phyloP scores from a whole-genome alignment of 352 stramenopile genomes.

The Phytophthora pinifolia region DNA sequence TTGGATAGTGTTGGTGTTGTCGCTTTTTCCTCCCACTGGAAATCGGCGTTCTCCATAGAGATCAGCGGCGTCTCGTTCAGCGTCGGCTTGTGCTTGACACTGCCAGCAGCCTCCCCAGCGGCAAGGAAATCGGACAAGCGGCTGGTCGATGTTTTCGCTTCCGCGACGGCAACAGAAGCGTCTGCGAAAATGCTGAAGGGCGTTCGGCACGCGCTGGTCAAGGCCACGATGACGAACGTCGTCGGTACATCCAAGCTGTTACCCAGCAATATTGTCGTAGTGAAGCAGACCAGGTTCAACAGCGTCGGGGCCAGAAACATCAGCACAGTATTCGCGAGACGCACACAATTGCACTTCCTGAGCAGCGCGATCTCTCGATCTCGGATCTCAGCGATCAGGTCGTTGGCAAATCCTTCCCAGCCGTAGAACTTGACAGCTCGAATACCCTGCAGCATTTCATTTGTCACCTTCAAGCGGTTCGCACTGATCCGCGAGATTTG shows the following conservation, averaged over 20 bases:
- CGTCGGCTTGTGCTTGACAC: neutral
- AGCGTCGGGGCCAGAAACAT: constrained; percentile 44
- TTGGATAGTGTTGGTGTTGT: constrained; percentile 2
- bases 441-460: constrained; percentile 90
- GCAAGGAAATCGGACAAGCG: constrained; percentile 14
- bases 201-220: constrained; percentile 61
- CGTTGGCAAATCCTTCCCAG: constrained; percentile 49
- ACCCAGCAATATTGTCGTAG: constrained; percentile 55
- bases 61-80: neutral
- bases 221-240: constrained; percentile 91
- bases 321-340: constrained; percentile 52
- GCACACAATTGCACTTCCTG: constrained; percentile 33
- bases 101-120: neutral
- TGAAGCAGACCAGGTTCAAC: constrained; percentile 86
- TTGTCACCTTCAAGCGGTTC: constrained; percentile 89
- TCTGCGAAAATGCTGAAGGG: constrained; percentile 52
- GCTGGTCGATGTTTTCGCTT: constrained; percentile 35
- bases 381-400: constrained; percentile 32
- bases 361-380: constrained; percentile 34
- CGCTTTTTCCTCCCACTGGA: constrained; percentile 12
- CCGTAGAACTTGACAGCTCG: constrained; percentile 88
- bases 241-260: constrained; percentile 88
- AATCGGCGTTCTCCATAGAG: constrained; percentile 15
- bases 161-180: constrained; percentile 40
- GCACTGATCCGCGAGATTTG: constrained; percentile 33